phyloP scores from a whole-genome alignment of 441 rosid species.

The Erodium texanum region DNA sequence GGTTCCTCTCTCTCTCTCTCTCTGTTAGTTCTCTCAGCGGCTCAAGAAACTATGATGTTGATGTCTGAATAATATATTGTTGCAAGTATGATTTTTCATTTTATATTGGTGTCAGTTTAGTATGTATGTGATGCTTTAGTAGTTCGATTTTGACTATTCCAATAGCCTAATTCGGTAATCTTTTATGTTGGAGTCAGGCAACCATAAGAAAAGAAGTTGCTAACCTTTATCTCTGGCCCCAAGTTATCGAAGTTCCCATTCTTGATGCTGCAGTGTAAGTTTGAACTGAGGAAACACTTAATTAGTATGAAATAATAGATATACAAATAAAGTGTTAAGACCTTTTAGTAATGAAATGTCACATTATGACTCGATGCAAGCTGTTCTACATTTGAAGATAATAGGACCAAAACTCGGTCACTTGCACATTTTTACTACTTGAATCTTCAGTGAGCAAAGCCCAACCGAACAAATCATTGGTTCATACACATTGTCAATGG shows the following conservation, averaged over 20 bases:
- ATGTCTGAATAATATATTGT: neutral
- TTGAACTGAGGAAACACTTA: neutral
- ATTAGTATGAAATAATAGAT: neutral
- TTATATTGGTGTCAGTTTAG: no score
- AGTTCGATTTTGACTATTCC: no score
- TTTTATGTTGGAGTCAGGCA: slow-evolving; percentile 23
- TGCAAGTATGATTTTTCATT: no score
- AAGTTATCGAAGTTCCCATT: slow-evolving; percentile 30
- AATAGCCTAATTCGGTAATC: neutral
- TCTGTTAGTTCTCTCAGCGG: neutral
- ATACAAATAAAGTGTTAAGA: neutral
- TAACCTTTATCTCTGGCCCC: slow-evolving; percentile 40
- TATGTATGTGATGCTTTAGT: no score
- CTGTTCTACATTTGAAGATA: neutral
- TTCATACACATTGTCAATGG: neutral
- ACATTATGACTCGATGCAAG: neutral
- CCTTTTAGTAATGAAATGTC: neutral
- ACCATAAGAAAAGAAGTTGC: slow-evolving; percentile 30
- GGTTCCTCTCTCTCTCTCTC: slow-evolving; percentile 19
- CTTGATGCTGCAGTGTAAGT: slow-evolving; percentile 36
- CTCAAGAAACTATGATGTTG: neutral
- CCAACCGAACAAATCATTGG: neutral
- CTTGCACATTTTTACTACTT: no score
- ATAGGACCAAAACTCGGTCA: neutral
- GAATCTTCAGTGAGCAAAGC: no score